phyloP scores from a whole-genome alignment of 2,329 filamentous ascomycete species.

The Monilinia polystroma region DNA sequence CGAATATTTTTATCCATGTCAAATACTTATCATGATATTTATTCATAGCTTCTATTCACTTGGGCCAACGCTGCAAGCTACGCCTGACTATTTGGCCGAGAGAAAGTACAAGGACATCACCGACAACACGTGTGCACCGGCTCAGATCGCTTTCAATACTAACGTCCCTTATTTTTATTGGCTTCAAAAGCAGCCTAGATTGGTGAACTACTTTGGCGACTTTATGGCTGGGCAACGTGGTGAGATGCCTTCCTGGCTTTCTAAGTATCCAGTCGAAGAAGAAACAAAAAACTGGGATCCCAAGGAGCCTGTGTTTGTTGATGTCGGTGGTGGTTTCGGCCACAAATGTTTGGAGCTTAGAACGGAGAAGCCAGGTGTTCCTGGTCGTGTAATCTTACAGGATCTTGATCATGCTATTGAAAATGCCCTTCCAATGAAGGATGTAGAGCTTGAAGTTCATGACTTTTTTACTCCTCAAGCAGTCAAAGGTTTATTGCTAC shows the following conservation, averaged over 20 bases:
- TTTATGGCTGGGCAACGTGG: conserved; percentile 10
- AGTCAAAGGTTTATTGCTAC: conserved; percentile 27
- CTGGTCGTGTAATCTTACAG: conserved; percentile 44
- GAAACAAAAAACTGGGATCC: conserved; percentile 6
- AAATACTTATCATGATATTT: background rate
- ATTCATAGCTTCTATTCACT: conserved; percentile 6
- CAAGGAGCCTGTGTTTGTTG: conserved; percentile 40
- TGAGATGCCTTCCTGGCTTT: conserved; percentile 13
- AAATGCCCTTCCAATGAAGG: conserved; percentile 31
- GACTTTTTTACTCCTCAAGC: conserved; percentile 39
- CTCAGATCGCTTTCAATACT: conserved; percentile 13
- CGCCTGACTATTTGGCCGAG: conserved; percentile 6
- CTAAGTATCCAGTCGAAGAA: background rate
- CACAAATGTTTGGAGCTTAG: conserved; percentile 42
- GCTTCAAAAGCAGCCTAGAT: conserved; percentile 8
- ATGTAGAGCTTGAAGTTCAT: conserved; percentile 37
- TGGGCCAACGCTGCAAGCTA: conserved; percentile 9
- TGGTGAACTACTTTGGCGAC: background rate
- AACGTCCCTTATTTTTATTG: conserved; percentile 2
- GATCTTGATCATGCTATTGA: conserved; percentile 42
- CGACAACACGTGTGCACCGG: background rate
- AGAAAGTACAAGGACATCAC: conserved; percentile 6
- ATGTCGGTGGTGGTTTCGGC: conserved; percentile 45
- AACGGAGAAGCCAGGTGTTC: conserved; percentile 39
- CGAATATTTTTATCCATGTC: background rate